phyloP scores from a whole-genome alignment of 257 asterid genomes.

The Nicotiana undulata region DNA sequence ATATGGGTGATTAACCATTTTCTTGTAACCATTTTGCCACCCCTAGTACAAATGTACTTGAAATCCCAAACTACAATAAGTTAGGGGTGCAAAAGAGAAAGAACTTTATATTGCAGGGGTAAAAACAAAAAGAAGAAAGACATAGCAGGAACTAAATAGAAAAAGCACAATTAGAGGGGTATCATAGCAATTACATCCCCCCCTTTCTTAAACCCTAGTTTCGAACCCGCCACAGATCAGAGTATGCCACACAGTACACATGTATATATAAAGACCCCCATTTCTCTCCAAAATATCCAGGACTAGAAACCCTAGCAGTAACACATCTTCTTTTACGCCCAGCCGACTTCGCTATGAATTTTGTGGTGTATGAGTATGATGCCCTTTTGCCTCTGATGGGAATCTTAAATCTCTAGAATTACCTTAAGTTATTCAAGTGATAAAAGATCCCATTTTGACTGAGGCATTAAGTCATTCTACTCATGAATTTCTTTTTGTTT shows the following conservation, averaged over 20 bases:
- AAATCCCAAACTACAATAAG: no score
- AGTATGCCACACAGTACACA: background rate
- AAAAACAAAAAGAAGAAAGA: no score
- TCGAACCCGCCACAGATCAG: background rate
- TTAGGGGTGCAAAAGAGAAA: no score
- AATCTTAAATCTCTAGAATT: background rate
- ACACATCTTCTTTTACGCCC: background rate
- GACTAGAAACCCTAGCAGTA: background rate
- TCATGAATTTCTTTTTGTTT: background rate
- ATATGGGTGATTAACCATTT: no score
- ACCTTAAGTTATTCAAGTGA: background rate
- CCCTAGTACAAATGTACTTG: no score
- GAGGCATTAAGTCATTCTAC: no score
- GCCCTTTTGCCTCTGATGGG: background rate
- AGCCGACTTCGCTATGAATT: background rate
- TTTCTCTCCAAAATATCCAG: background rate
- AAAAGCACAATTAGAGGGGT: background rate
- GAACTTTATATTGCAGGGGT: no score
- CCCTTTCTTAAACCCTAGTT: background rate
- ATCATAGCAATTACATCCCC: background rate
- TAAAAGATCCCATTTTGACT: background rate
- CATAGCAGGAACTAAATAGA: background rate
- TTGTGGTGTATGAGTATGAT: background rate
- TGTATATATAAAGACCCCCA: background rate
- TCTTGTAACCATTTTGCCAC: no score